Conservation (phyloP, 2,329 filamentous ascomycete species). For the Atkinsonella hypoxylon region DNA sequence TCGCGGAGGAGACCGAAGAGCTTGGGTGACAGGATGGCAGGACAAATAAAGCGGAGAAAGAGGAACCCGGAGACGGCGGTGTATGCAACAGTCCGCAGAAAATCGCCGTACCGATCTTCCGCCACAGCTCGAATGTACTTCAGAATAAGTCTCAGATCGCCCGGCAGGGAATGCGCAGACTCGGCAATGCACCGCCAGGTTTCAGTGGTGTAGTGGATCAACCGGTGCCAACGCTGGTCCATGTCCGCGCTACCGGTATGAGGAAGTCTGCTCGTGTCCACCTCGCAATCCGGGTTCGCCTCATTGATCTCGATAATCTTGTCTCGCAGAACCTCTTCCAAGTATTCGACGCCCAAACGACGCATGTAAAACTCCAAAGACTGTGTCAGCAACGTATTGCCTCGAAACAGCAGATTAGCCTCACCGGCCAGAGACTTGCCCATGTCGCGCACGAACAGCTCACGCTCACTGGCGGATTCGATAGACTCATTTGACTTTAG, state of each 20-base stretch:
- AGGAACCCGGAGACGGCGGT: slow-evolving; percentile 92
- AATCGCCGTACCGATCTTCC: slow-evolving; percentile 89
- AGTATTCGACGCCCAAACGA: slow-evolving; percentile 79
- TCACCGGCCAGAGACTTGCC: slow-evolving; percentile 71
- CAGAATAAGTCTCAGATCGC: slow-evolving; percentile 74
- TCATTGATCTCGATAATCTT: slow-evolving; percentile 85
- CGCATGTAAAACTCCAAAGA: slow-evolving; percentile 94
- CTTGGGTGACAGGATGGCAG: slow-evolving; percentile 91
- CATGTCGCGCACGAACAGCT: slow-evolving; percentile 64
- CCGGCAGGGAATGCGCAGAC: slow-evolving; percentile 63
- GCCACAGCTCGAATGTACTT: slow-evolving; percentile 87
- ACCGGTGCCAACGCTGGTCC: slow-evolving; percentile 67
- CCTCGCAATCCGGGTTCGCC: slow-evolving; percentile 83
- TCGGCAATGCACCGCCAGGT: slow-evolving; percentile 74
- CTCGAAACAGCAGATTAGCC: slow-evolving; percentile 87
- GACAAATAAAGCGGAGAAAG: slow-evolving; percentile 90
- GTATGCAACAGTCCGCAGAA: slow-evolving; percentile 77
- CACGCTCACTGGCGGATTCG: slow-evolving; percentile 51
- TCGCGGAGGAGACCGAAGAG: slow-evolving; percentile 77
- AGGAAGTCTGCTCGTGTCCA: slow-evolving; percentile 70
- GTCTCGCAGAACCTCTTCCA: slow-evolving; percentile 76
- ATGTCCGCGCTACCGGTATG: slow-evolving; percentile 51
- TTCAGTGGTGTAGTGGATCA: slow-evolving; percentile 66
- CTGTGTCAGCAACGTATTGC: slow-evolving; percentile 89
- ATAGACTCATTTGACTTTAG: slow-evolving; percentile 60